Evolutionary conservation across 2,329 filamentous ascomycete species (phyloP).

Genomic region (Cryphonectria japonica): DNA sequence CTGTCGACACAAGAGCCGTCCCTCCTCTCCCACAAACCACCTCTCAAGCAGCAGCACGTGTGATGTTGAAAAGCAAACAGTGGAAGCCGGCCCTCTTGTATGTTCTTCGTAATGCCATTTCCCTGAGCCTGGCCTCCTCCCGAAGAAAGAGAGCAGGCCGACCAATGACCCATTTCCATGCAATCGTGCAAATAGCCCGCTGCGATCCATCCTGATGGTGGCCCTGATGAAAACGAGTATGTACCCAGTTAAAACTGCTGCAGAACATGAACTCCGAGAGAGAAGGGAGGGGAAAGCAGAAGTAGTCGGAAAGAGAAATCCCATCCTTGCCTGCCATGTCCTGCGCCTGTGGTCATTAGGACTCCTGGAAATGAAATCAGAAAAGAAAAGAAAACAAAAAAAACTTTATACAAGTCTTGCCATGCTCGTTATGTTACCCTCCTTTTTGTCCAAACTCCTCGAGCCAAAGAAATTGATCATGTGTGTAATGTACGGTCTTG

Average conservation of each 20-base stretch:
- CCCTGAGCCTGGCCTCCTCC: not conserved
- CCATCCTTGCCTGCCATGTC: conserved; percentile 8
- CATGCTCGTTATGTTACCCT: conserved; percentile 8
- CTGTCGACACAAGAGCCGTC: not conserved
- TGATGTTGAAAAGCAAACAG: not conserved
- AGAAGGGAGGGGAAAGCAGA: not conserved
- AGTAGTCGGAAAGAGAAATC: conserved; percentile 6
- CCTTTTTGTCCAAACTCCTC: conserved; percentile 16
- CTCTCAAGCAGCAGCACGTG: not conserved
- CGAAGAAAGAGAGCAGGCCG: not conserved
- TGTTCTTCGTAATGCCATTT: not conserved
- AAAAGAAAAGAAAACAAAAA: conserved; percentile 3
- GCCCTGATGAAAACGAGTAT: no score
- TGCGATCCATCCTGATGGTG: not conserved
- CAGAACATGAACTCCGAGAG: conserved; percentile 3
- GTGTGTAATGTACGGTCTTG: conserved; percentile 6
- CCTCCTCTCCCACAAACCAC: not conserved
- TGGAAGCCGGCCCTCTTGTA: conserved; percentile 10
- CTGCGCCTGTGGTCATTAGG: not conserved
- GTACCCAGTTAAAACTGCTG: conserved; percentile 6
- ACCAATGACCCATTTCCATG: conserved; percentile 12
- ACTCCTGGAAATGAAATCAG: not conserved
- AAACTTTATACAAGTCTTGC: conserved; percentile 7
- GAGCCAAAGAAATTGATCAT: not conserved
- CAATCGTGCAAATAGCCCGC: conserved; percentile 5